Conservation (phyloP, 495 filamentous ascomycete genomes). For the Elasticomyces elasticus region DNA sequence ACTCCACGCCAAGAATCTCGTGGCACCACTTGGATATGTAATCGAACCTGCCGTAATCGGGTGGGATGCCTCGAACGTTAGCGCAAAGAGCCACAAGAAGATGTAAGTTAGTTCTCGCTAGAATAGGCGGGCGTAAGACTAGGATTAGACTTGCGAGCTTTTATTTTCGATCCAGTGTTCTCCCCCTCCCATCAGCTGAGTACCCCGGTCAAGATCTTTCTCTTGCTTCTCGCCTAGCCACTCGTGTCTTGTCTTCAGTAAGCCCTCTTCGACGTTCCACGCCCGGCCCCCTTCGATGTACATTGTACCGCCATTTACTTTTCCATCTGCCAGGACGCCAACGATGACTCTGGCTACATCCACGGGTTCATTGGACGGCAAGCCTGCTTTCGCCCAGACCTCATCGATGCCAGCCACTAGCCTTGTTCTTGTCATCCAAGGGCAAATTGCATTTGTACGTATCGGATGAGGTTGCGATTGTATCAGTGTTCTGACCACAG, state of each 20-base stretch:
- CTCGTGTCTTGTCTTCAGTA: constrained; percentile 8
- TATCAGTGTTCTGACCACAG: background rate
- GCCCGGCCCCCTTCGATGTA: constrained; percentile 18
- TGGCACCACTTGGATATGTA: too few species aligned
- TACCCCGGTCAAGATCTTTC: constrained; percentile 9
- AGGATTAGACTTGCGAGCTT: background rate
- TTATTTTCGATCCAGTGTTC: constrained; percentile 15
- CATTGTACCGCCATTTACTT: constrained; percentile 14
- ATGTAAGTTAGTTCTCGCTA: background rate
- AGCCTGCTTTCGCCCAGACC: constrained; percentile 36
- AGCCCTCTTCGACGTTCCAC: constrained; percentile 19
- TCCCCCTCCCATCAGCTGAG: constrained; percentile 18
- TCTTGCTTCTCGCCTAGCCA: constrained; percentile 20
- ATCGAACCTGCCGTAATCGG: too few species aligned
- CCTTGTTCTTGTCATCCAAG: constrained; percentile 43
- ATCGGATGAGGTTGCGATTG: constrained; percentile 19
- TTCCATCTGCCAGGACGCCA: constrained; percentile 9
- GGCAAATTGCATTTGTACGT: constrained; percentile 45
- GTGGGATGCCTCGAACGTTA: too few species aligned
- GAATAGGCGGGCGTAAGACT: background rate
- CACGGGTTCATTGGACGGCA: constrained; percentile 38
- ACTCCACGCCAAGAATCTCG: too few species aligned
- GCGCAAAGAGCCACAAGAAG: too few species aligned
- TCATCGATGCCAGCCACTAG: constrained; percentile 36
- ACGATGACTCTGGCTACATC: constrained; percentile 38